These are phyloP conservation scores for Oryza rufipogon DNA, from an alignment of 176 grass and related monocot genomes.

Conservation along the genomic window DNA sequence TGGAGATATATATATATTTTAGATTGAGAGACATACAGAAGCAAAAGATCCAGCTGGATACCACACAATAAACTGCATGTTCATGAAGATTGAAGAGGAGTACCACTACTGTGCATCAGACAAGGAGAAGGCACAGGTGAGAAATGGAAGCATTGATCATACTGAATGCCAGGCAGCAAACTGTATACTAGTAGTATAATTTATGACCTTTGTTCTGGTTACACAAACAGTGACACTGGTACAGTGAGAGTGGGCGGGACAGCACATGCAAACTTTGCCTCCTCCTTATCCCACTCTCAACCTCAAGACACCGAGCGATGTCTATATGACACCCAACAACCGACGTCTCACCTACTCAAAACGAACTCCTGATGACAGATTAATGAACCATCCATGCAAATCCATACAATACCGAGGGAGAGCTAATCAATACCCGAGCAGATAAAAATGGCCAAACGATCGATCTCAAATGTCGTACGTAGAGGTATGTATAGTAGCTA, in stretches of 20 bases:
- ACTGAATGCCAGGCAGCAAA: not conserved
- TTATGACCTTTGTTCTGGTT: slow-evolving; percentile 38
- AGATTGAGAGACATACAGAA: not conserved
- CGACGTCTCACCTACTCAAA: slow-evolving; percentile 31
- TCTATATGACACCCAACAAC: slow-evolving; percentile 23
- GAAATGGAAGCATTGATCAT: not conserved
- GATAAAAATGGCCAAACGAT: not conserved
- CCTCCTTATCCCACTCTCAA: slow-evolving; percentile 47
- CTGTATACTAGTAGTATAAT: slow-evolving; percentile 25
- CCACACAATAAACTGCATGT: not conserved
- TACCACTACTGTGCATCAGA: not conserved
- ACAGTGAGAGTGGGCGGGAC: slow-evolving; percentile 48
- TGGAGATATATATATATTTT: not conserved
- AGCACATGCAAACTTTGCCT: slow-evolving; percentile 46
- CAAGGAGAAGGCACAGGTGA: not conserved
- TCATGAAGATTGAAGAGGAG: not conserved
- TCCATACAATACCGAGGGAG: slow-evolving; percentile 29
- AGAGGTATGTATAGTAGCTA: not conserved
- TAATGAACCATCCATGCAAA: not conserved
- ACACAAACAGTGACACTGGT: slow-evolving; percentile 23
- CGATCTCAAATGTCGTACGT: not conserved
- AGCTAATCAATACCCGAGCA: not conserved
- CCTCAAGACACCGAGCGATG: slow-evolving; percentile 17
- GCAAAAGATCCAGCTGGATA: not conserved
- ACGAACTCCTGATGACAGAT: not conserved